phyloP scores from a whole-genome alignment of 2,329 filamentous ascomycete species.

The Clonostachys sp. region DNA sequence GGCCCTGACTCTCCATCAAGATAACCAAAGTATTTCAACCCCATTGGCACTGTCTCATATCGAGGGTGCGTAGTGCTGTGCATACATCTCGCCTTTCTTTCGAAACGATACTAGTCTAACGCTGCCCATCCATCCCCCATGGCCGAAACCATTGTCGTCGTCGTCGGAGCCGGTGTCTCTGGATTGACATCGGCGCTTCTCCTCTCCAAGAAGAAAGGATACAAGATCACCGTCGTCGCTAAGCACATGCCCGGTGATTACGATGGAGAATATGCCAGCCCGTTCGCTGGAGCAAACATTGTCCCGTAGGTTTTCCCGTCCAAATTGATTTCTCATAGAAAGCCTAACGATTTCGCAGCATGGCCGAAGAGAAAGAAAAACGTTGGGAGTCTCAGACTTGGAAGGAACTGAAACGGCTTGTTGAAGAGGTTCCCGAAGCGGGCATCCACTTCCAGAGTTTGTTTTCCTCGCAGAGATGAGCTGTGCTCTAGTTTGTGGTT shows the following conservation, averaged over 20 bases:
- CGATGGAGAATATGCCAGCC: slow-evolving; percentile 84
- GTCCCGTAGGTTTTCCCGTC: slow-evolving; percentile 52
- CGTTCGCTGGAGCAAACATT: slow-evolving; percentile 83
- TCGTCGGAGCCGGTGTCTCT: slow-evolving; percentile 38
- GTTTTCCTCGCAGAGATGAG: neutral
- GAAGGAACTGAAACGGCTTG: slow-evolving; percentile 55
- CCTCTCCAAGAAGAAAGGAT: slow-evolving; percentile 36
- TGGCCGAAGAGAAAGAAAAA: slow-evolving; percentile 34
- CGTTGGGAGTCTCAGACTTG: slow-evolving; percentile 62
- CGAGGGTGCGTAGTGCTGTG: too few species aligned
- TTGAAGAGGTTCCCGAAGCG: slow-evolving; percentile 65
- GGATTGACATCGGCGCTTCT: slow-evolving; percentile 48
- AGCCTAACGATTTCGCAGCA: slow-evolving; percentile 21
- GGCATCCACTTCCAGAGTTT: slow-evolving; percentile 74
- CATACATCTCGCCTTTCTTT: too few species aligned
- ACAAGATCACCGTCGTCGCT: slow-evolving; percentile 64
- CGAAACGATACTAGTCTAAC: too few species aligned
- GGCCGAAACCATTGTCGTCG: slow-evolving; percentile 3
- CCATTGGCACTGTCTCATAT: too few species aligned
- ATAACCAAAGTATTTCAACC: too few species aligned
- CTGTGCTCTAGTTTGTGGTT: neutral
- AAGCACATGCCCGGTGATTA: slow-evolving; percentile 95
- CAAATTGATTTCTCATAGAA: too few species aligned
- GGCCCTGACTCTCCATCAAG: too few species aligned
- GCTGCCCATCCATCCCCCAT: neutral